Evolutionary conservation across 2,329 filamentous ascomycete species (phyloP), one percentile per base, ranked within the genome.

Genomic region (Botryosphaeria dothidea): DNA sequence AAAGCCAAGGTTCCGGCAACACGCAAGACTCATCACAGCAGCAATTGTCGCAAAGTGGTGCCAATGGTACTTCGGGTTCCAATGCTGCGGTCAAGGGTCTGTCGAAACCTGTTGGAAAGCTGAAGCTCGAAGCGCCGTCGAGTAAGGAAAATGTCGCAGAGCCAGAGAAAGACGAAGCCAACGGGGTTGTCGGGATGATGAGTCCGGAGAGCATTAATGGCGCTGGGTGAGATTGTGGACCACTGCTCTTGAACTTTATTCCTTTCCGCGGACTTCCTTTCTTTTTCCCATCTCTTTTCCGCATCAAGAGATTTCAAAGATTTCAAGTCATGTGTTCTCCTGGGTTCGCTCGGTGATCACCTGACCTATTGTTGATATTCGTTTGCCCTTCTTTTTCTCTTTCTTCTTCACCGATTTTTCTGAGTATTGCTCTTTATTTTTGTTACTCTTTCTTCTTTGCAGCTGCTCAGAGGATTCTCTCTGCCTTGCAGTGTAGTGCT

Each of bases 171-270:
- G 89, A 89, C 70, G 89, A 90, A 73, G 56, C 19, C n/a, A 88
- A 88, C 65, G 85, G 83, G 19, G 87, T 77, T 38, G 79, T 88
- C 34, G 90, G 90, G 21, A 92, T 94, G 87, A 92, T 94, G 83
- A 95, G 91, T 74, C 92, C 92, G 3, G 89, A 94, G 79, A 93
- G 91, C 76, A 87, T 92, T 69, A 66, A 73, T 69, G 72, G 63
- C 43, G 63, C 52, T 19, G 63, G 52, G 6, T 65, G 67, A 66
- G 38, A 21, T 51, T 29, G 21, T n/a, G 60, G 49, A 52, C 57
- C 25, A 21, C 17, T 64, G 49, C 27, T 66, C 62, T 49, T 45
- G 43, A 11, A 66, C 36, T 67, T 56, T n/a, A n/a, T n/a, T 48
- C 64, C 31, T n/a, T 38, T 41, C 38, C 38, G 15, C 38, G 38